A percentile compares a stretch with the other conserved stretches of the same genome.
These are phyloP conservation scores for Phytopythium helicoides DNA, from an alignment of 352 stramenopile species.

Conservation along the genomic window DNA sequence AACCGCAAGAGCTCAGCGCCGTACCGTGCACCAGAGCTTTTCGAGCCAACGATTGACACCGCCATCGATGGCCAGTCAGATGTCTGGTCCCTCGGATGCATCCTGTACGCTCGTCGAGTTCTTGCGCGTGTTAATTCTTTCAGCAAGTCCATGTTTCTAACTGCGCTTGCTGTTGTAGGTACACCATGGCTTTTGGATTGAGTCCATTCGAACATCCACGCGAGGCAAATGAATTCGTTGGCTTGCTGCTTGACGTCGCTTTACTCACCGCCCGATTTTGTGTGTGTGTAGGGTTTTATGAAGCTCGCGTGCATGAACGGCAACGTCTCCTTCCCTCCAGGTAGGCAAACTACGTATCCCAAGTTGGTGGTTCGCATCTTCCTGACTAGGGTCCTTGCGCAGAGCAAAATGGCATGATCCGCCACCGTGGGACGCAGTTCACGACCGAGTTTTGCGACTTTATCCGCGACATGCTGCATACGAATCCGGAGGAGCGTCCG, in stretches of 20 bases:
- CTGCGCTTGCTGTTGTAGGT: constrained; percentile 22
- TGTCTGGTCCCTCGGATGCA: constrained; percentile 83
- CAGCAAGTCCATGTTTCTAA: neutral
- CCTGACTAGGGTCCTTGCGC: neutral
- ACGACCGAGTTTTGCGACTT: constrained; percentile 85
- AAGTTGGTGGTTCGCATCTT: neutral
- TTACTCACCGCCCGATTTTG: too few relatives aligned
- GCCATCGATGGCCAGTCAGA: constrained; percentile 79
- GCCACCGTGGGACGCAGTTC: constrained; percentile 64
- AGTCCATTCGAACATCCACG: constrained; percentile 78
- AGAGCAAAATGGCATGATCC: constrained; percentile 68
- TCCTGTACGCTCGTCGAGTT: constrained; percentile 45
- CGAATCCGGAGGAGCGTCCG: constrained; percentile 75
- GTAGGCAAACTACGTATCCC: constrained; percentile 11
- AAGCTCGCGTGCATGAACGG: constrained; percentile 81
- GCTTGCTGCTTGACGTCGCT: too few relatives aligned
- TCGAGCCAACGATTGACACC: constrained; percentile 64
- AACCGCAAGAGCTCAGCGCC: constrained; percentile 80
- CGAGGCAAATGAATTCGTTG: constrained; percentile 40
- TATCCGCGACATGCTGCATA: constrained; percentile 85
- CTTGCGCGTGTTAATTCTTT: constrained; percentile 1
- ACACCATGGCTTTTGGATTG: constrained; percentile 82
- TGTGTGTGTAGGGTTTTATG: constrained; percentile 64
- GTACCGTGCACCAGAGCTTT: constrained; percentile 83
- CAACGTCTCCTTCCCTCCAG: constrained; percentile 68